Evolutionary conservation across 225 moss, liverwort and hornwort species (phyloP).

Genomic region (Takakia lepidozioides): DNA sequence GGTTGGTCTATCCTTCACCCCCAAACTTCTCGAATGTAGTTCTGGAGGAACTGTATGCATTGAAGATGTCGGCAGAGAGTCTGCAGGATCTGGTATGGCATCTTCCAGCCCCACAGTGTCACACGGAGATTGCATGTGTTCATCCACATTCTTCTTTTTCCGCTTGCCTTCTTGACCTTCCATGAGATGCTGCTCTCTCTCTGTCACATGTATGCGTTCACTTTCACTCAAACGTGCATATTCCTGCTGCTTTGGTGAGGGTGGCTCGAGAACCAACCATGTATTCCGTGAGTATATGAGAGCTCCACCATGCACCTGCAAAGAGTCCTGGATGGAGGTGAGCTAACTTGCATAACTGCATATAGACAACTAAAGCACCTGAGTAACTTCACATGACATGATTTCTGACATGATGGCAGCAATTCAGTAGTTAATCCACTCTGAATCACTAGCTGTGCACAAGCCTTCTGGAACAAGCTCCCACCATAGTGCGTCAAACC

Average conservation of each 20-base stretch:
- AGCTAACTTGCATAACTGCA: no score
- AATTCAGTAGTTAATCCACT: no score
- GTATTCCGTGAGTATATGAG: constrained; percentile 67
- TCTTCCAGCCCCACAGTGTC: no score
- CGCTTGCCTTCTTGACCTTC: constrained; percentile 36
- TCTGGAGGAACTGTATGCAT: no score
- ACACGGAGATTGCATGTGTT: constrained; percentile 6
- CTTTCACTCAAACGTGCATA: constrained; percentile 65
- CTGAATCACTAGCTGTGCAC: no score
- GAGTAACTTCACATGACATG: no score
- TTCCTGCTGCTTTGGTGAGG: constrained; percentile 62
- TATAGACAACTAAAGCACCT: no score
- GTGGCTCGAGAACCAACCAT: constrained; percentile 75
- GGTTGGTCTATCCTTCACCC: constrained; percentile 27
- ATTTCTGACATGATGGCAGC: no score
- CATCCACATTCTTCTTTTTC: constrained; percentile 7
- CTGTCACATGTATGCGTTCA: constrained; percentile 54
- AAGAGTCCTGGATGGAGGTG: no score
- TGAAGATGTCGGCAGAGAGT: no score
- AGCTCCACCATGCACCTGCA: constrained; percentile 87
- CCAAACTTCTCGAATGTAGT: constrained; percentile 3
- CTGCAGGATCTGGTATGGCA: not conserved
- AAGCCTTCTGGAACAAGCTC: no score
- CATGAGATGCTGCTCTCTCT: constrained; percentile 46
- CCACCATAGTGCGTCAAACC: no score